phyloP scores from a whole-genome alignment of 495 filamentous ascomycete species.

The Penicillium turbatum region DNA sequence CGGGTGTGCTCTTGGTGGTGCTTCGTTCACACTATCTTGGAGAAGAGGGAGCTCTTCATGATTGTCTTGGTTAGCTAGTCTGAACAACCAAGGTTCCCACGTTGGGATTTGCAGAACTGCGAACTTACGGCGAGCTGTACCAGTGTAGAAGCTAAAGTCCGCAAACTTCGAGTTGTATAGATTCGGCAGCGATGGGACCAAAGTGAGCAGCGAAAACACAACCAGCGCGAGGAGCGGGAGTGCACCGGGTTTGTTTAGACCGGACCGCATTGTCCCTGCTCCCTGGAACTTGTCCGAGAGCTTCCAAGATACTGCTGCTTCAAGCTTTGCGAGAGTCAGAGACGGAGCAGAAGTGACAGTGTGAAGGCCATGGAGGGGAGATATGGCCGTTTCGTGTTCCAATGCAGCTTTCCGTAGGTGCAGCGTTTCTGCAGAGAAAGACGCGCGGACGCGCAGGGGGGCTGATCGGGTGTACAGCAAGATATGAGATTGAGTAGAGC shows the following conservation, averaged over 20 bases:
- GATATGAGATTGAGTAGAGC: background rate
- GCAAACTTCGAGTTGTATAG: slow-evolving; percentile 29
- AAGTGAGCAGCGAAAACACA: slow-evolving; percentile 35
- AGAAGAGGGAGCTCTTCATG: slow-evolving; percentile 22
- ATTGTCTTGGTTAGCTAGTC: background rate
- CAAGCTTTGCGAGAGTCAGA: slow-evolving; percentile 4
- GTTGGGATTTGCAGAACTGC: background rate
- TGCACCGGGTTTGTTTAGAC: slow-evolving; percentile 37
- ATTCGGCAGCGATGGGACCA: slow-evolving; percentile 35
- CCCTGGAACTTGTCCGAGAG: slow-evolving; percentile 6
- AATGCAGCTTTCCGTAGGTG: slow-evolving; percentile 1
- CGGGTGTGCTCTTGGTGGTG: slow-evolving; percentile 5
- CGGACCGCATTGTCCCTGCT: slow-evolving; percentile 38
- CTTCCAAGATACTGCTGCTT: background rate
- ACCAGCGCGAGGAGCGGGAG: slow-evolving; percentile 38
- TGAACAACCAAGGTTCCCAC: background rate
- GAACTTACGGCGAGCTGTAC: slow-evolving; percentile 31
- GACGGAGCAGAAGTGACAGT: slow-evolving; percentile 2
- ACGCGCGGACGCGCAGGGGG: slow-evolving; percentile 9
- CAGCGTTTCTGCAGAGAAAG: slow-evolving; percentile 5
- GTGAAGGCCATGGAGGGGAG: slow-evolving; percentile 19
- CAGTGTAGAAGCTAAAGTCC: slow-evolving; percentile 26
- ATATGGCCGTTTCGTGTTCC: background rate
- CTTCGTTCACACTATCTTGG: slow-evolving; percentile 15
- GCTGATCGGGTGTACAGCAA: background rate